Conservation (phyloP, 2,329 filamentous ascomycete genomes). For the Aureobasidium namibiae region DNA sequence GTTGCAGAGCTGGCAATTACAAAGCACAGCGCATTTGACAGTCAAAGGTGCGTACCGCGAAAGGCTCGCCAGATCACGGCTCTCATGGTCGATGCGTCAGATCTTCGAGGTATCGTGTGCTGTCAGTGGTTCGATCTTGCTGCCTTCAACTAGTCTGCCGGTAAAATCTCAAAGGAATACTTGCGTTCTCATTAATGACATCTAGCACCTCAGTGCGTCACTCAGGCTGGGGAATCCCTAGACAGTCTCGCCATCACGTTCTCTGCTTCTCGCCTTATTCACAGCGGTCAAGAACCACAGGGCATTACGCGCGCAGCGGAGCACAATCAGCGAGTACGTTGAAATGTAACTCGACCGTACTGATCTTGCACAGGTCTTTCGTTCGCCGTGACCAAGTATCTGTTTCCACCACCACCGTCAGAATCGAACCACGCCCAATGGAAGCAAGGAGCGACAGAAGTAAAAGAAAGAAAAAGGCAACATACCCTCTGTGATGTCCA, state of each 20-base stretch:
- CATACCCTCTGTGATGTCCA: conserved; percentile 6
- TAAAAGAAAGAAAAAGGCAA: not conserved
- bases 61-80: not conserved
- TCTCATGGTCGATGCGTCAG: not conserved
- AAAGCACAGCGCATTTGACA: not conserved
- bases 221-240: not conserved
- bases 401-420: not conserved
- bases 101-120: not conserved
- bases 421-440: not conserved
- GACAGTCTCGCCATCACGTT: too few species aligned
- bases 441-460: not conserved
- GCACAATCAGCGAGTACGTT: not conserved
- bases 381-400: not conserved
- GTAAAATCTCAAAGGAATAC: not conserved
- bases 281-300: too few species aligned
- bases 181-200: not conserved
- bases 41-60: not conserved
- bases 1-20: not conserved
- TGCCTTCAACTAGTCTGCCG: not conserved
- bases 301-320: too few species aligned
- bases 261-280: too few species aligned
- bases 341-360: not conserved
- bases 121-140: too few species aligned
- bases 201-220: not conserved
- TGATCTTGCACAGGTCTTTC: not conserved